A percentile compares a stretch with the other conserved stretches of the same genome.
Evolutionary conservation across 176 grass and related monocot genomes (phyloP).

Genomic region (Musa acuminata): DNA sequence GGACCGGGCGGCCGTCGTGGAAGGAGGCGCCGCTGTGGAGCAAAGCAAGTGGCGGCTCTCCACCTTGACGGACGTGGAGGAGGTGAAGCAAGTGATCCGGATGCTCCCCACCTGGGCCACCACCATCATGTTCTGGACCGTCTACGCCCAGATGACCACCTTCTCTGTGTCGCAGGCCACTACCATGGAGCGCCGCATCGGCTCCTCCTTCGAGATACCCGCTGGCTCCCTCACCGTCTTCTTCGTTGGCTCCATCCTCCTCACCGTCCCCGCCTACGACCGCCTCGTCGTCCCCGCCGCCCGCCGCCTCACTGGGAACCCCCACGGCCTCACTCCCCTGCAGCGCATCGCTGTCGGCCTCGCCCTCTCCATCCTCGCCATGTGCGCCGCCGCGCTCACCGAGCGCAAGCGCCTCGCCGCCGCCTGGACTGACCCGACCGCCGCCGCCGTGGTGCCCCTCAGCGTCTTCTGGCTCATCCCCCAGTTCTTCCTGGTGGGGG

Average conservation of each 20-base stretch:
- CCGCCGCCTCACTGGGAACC: conserved; percentile 47
- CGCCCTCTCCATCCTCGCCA: conserved; percentile 55
- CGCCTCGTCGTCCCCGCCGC: conserved; percentile 40
- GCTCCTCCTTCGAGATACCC: conserved; percentile 42
- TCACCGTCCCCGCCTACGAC: conserved; percentile 80
- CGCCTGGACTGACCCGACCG: background rate
- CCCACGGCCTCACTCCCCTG: conserved; percentile 66
- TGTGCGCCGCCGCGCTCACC: conserved; percentile 46
- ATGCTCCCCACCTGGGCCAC: conserved; percentile 80
- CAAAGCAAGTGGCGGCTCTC: conserved; percentile 29
- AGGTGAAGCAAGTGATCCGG: conserved; percentile 70
- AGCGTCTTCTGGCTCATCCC: conserved; percentile 82
- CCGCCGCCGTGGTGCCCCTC: conserved; percentile 15
- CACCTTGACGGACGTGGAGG: conserved; percentile 75
- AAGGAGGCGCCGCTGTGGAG: background rate
- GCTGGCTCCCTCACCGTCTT: conserved; percentile 82
- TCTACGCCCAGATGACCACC: conserved; percentile 87
- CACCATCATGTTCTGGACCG: conserved; percentile 80
- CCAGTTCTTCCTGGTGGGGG: conserved; percentile 83
- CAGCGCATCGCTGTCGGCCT: conserved; percentile 79
- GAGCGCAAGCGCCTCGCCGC: conserved; percentile 28
- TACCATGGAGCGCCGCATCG: conserved; percentile 66
- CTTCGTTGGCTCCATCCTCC: conserved; percentile 70
- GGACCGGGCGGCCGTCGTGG: conserved; percentile 14
- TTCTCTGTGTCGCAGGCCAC: conserved; percentile 81